Percentiles rank a stretch among this genome's conserved stretches.
Conservation (phyloP, 495 filamentous ascomycete species). For the Annulohypoxylon stygium region DNA sequence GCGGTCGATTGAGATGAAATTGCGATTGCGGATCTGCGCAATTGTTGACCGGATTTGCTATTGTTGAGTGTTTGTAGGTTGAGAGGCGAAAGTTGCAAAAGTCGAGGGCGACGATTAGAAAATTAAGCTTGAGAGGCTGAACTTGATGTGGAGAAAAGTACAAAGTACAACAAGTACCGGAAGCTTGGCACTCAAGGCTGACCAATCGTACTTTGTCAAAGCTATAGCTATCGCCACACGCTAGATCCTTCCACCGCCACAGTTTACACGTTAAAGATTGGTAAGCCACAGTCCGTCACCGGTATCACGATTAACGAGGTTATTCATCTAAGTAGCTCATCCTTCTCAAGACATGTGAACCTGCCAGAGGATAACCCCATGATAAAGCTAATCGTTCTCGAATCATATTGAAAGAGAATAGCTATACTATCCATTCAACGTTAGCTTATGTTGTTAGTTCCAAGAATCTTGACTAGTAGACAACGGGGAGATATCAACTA, state of each 20-base stretch:
- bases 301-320: neutral
- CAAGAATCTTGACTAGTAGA: neutral
- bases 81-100: slow-evolving; percentile 21
- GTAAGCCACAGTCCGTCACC: slow-evolving; percentile 21
- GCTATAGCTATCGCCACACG: slow-evolving; percentile 34
- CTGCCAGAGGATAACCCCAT: neutral
- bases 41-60: neutral
- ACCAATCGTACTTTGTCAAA: slow-evolving; percentile 18
- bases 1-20: neutral
- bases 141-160: slow-evolving; percentile 19
- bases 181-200: slow-evolving; percentile 32
- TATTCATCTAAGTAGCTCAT: slow-evolving; percentile 7
- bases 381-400: neutral
- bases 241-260: slow-evolving; percentile 44
- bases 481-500: neutral
- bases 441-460: neutral
- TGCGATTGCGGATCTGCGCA: neutral
- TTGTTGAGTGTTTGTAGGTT: slow-evolving; percentile 20
- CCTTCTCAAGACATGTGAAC: slow-evolving; percentile 7
- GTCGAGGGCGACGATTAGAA: slow-evolving; percentile 8
- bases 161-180: neutral
- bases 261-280: neutral
- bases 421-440: neutral
- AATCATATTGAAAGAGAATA: neutral
- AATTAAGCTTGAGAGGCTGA: slow-evolving; percentile 39